These are phyloP conservation scores for Entonaema liquescens DNA, from an alignment of 495 filamentous ascomycete species.

Conservation along the genomic window DNA sequence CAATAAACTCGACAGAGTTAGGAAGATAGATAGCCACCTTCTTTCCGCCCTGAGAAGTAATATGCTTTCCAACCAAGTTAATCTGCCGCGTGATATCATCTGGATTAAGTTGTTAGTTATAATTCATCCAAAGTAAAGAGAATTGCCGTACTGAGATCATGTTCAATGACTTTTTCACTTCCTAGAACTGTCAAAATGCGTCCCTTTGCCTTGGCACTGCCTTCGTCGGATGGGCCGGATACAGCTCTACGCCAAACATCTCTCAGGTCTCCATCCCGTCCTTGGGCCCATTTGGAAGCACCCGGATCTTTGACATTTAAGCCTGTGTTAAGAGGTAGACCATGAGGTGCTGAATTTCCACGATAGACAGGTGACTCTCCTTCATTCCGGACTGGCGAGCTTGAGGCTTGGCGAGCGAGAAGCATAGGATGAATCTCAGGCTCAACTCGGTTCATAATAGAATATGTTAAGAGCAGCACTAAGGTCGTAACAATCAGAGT, in stretches of 20 bases:
- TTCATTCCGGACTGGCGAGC: constrained; percentile 79
- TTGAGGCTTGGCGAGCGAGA: constrained; percentile 81
- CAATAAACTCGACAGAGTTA: constrained; percentile 89
- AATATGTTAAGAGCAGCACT: constrained; percentile 62
- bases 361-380: constrained; percentile 87
- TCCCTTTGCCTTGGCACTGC: constrained; percentile 68
- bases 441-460: constrained; percentile 61
- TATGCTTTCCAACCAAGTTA: constrained; percentile 80
- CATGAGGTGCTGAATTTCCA: constrained; percentile 80
- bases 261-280: constrained; percentile 87
- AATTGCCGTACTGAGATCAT: constrained; percentile 62
- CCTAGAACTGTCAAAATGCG: constrained; percentile 85
- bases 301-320: constrained; percentile 86
- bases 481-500: constrained; percentile 70
- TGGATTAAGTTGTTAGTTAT: constrained; percentile 38
- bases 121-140: background rate
- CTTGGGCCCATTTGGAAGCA: constrained; percentile 80
- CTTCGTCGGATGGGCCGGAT: constrained; percentile 67
- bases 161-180: constrained; percentile 73
- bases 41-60: constrained; percentile 72
- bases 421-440: constrained; percentile 93
- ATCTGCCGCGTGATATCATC: constrained; percentile 84
- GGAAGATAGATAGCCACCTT: constrained; percentile 90
- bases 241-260: constrained; percentile 89
- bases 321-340: constrained; percentile 81